A percentile compares a stretch with the other conserved stretches of the same genome.
Evolutionary conservation across 805 yeast genomes (phyloP).

Genomic region (Ascoidea rubescens): DNA sequence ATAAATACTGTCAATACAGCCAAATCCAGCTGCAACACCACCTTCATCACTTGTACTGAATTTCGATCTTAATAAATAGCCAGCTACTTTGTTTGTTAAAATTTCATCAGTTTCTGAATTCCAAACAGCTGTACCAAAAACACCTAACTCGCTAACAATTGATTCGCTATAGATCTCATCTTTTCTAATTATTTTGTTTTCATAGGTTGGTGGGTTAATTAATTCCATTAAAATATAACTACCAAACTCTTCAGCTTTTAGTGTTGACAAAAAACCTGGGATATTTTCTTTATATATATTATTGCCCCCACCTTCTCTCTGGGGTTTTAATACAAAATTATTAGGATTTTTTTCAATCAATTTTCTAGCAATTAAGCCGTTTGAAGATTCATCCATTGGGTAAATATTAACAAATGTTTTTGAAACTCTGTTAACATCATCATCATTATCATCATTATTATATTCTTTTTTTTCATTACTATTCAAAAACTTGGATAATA

Average conservation of each 20-base stretch:
- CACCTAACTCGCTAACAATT: slow-evolving; percentile 81
- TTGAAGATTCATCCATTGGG: slow-evolving; percentile 63
- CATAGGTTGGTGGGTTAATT: slow-evolving; percentile 59
- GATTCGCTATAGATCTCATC: slow-evolving; percentile 53
- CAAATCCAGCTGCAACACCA: slow-evolving; percentile 98
- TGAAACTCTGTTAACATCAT: slow-evolving; percentile 19
- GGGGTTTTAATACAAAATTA: slow-evolving; percentile 83
- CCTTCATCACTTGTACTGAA: slow-evolving; percentile 86
- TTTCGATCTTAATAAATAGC: slow-evolving; percentile 82
- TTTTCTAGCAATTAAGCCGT: slow-evolving; percentile 48
- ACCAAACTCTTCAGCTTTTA: slow-evolving; percentile 67
- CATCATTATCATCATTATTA: slow-evolving; percentile 13
- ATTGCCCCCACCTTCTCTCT: slow-evolving; percentile 98
- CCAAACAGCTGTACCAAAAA: slow-evolving; percentile 75
- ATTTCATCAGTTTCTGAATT: slow-evolving; percentile 47
- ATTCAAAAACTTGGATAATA: slow-evolving; percentile 34
- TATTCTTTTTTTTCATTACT: slow-evolving; percentile 1
- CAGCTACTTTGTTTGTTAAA: slow-evolving; percentile 53
- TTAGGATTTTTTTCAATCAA: slow-evolving; percentile 58
- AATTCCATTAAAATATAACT: slow-evolving; percentile 91
- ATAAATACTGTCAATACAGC: slow-evolving; percentile 81
- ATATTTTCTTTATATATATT: slow-evolving; percentile 81
- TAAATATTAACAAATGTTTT: slow-evolving; percentile 73
- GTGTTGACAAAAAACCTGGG: slow-evolving; percentile 47
- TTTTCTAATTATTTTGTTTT: slow-evolving; percentile 60